A percentile compares a stretch with the other conserved stretches of the same genome.
These are phyloP conservation scores for Tetrahymena borealis DNA, from an alignment of 73 alveolate genomes.

Conservation along the genomic window DNA sequence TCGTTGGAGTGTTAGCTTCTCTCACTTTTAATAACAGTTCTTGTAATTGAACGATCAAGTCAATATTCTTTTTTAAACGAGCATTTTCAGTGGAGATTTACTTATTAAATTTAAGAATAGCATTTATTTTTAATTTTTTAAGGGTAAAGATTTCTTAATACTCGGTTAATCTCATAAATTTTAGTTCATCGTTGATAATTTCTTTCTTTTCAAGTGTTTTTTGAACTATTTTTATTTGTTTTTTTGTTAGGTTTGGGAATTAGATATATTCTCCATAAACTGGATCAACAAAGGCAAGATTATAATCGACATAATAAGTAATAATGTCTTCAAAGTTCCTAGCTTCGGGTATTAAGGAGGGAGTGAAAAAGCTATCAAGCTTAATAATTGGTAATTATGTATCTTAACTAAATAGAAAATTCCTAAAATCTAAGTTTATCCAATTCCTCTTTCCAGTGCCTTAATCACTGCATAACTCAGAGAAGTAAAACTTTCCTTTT, in stretches of 20 bases:
- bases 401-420: neutral
- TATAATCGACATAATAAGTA: neutral
- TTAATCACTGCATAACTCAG: neutral
- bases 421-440: neutral
- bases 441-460: neutral
- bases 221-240: neutral
- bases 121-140: neutral
- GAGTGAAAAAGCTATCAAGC: neutral
- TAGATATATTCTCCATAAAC: neutral
- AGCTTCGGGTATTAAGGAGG: neutral
- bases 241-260: neutral
- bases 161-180: neutral
- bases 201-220: neutral
- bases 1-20: neutral
- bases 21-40: neutral
- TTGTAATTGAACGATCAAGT: neutral
- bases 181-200: neutral
- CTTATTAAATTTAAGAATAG: neutral
- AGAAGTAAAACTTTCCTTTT: neutral
- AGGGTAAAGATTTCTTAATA: neutral
- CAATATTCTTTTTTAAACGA: neutral
- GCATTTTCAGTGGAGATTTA: neutral
- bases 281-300: neutral
- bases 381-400: neutral
- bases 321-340: neutral